Evolutionary conservation across 805 yeast species (phyloP).

Genomic region (Clavispora asparagi): DNA sequence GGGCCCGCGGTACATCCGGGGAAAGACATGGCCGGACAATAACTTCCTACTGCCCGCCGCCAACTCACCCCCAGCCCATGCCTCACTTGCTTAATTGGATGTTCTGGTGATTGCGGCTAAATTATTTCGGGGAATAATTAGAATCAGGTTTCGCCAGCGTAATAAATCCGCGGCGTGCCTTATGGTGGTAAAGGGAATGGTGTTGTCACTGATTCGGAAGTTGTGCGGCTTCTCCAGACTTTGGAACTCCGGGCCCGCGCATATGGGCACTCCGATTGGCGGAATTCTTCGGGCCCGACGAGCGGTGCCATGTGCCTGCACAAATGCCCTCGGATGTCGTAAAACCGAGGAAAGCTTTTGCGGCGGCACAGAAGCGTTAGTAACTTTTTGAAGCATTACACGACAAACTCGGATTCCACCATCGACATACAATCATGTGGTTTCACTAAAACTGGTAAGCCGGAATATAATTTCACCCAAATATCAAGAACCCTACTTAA

Average conservation of each 20-base stretch:
- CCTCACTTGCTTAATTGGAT: too few relatives aligned
- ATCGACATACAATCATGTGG: too few relatives aligned
- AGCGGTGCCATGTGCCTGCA: conserved; percentile 3
- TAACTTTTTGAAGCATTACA: too few relatives aligned
- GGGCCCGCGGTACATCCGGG: background rate
- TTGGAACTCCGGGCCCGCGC: conserved; percentile 20
- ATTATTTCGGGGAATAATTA: background rate
- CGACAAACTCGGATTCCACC: too few relatives aligned
- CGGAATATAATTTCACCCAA: too few relatives aligned
- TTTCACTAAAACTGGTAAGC: too few relatives aligned
- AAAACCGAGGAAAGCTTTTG: background rate
- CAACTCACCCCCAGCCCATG: too few relatives aligned
- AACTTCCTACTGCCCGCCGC: too few relatives aligned
- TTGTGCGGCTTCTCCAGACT: conserved; percentile 15
- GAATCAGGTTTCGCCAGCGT: background rate
- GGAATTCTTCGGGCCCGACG: conserved; percentile 18
- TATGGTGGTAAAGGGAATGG: background rate
- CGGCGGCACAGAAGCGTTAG: background rate
- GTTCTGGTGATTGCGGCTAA: background rate
- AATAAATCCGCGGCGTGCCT: too few relatives aligned
- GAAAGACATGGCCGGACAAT: background rate
- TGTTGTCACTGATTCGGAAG: background rate
- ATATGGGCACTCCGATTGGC: conserved; percentile 16
- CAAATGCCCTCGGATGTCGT: background rate
- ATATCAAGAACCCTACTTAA: too few relatives aligned